Conservation (phyloP, 129 eudicot genomes). For the Heracleum sosnowskyi region DNA sequence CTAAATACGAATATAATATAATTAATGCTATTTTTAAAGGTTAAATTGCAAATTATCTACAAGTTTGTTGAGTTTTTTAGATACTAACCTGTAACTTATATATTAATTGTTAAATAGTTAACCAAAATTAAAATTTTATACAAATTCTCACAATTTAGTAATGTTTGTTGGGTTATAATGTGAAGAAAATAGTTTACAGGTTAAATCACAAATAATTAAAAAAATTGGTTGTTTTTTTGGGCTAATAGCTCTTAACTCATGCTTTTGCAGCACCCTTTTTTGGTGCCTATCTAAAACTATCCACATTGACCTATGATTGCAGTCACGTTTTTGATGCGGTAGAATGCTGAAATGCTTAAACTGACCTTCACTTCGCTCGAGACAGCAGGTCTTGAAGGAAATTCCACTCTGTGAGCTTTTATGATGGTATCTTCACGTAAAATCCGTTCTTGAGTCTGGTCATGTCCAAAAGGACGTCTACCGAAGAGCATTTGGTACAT, state of each 20-base stretch:
- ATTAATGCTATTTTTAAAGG: too few species aligned
- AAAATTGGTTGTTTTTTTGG: too few species aligned
- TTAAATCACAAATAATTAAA: too few species aligned
- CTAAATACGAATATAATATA: too few species aligned
- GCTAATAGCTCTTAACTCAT: neutral
- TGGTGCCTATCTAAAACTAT: neutral
- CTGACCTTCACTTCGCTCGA: slow-evolving; percentile 85
- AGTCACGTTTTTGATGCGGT: neutral
- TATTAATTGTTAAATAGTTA: too few species aligned
- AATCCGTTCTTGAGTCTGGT: slow-evolving; percentile 90
- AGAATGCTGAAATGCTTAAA: neutral
- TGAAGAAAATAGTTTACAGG: too few species aligned
- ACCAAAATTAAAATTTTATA: too few species aligned
- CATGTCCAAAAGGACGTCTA: slow-evolving; percentile 96
- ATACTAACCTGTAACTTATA: too few species aligned
- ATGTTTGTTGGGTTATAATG: too few species aligned
- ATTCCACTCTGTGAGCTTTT: slow-evolving; percentile 90
- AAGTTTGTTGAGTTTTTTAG: too few species aligned
- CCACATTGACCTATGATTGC: neutral
- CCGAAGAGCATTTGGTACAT: slow-evolving; percentile 97
- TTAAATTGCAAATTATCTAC: too few species aligned
- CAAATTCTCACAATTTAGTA: too few species aligned
- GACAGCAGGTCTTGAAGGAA: slow-evolving; percentile 89
- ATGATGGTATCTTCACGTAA: slow-evolving; percentile 97
- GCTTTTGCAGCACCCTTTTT: neutral